phyloP scores from a whole-genome alignment of 2,329 filamentous ascomycete genomes.

The Colletotrichum salicis region DNA sequence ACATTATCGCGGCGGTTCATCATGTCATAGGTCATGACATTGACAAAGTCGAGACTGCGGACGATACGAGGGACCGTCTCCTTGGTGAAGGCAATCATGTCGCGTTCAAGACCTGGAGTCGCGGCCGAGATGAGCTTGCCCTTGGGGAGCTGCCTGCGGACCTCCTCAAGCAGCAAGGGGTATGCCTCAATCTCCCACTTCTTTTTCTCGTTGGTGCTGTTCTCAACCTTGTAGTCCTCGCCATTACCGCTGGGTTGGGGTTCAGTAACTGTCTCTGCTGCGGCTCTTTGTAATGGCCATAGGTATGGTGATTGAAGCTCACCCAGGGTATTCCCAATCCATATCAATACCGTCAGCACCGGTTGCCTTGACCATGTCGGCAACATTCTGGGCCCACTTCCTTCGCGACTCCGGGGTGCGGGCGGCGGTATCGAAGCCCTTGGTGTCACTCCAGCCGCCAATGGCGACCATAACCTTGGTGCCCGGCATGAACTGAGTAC shows the following conservation, averaged over 20 bases:
- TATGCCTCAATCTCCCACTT: constrained; percentile 71
- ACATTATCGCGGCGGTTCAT: constrained; percentile 74
- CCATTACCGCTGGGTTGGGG: constrained; percentile 66
- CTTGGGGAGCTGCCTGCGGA: constrained; percentile 66
- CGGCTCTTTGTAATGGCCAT: not conserved
- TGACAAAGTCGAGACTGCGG: constrained; percentile 72
- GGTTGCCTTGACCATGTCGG: constrained; percentile 67
- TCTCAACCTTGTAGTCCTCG: constrained; percentile 69
- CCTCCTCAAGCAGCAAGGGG: constrained; percentile 67
- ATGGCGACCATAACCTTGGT: constrained; percentile 77
- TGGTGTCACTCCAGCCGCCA: constrained; percentile 78
- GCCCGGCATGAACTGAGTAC: constrained; percentile 57
- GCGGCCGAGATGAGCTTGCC: constrained; percentile 74
- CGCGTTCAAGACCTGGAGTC: constrained; percentile 70
- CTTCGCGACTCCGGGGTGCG: constrained; percentile 54
- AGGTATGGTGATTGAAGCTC: constrained; percentile 32
- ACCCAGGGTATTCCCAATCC: constrained; percentile 74
- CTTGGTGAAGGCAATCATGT: constrained; percentile 75
- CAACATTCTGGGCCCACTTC: constrained; percentile 72
- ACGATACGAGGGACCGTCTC: constrained; percentile 68
- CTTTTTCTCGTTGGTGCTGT: constrained; percentile 69
- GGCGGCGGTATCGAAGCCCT: constrained; percentile 70
- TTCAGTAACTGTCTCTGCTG: not conserved
- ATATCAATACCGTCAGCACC: constrained; percentile 74
- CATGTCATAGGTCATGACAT: constrained; percentile 76